Evolutionary conservation across 257 asterid genomes (phyloP).

Genomic region (Capsicum rhomboideum): DNA sequence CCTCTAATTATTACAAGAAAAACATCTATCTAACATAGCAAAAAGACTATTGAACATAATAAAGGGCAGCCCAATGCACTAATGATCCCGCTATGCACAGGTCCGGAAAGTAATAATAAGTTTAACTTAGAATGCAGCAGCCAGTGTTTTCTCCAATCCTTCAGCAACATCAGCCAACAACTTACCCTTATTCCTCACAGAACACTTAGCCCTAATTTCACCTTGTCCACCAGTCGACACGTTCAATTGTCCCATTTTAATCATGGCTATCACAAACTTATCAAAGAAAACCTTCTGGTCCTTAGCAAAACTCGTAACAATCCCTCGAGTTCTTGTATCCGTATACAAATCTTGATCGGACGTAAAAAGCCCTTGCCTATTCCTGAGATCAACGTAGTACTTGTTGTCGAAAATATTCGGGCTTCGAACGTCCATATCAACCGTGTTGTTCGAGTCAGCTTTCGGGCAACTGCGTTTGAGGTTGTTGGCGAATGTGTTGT

Average conservation of each 20-base stretch:
- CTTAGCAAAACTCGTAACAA: neutral
- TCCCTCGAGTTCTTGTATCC: neutral
- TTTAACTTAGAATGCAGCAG: neutral
- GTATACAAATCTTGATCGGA: slow-evolving; percentile 2
- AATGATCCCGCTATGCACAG: too few species aligned
- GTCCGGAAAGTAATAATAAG: neutral
- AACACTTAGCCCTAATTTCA: slow-evolving; percentile 3
- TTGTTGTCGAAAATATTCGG: neutral
- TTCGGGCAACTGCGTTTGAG: neutral
- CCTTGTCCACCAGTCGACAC: neutral
- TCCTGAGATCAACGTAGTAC: neutral
- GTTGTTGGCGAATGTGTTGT: neutral
- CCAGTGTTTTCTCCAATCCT: neutral
- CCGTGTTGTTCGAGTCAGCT: neutral
- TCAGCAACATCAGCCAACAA: neutral
- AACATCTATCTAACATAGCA: neutral
- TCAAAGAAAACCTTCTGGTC: neutral
- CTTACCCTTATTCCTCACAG: neutral
- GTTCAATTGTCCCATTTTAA: slow-evolving; percentile 5
- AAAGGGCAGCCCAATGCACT: neutral
- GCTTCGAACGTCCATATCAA: neutral
- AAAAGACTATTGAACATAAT: too few species aligned
- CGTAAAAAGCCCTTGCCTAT: neutral
- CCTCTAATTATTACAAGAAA: neutral
- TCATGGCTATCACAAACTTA: neutral